Base-by-base conservation (phyloP, 495 filamentous ascomycete species). In the Baudoinia panamericana region DNA sequence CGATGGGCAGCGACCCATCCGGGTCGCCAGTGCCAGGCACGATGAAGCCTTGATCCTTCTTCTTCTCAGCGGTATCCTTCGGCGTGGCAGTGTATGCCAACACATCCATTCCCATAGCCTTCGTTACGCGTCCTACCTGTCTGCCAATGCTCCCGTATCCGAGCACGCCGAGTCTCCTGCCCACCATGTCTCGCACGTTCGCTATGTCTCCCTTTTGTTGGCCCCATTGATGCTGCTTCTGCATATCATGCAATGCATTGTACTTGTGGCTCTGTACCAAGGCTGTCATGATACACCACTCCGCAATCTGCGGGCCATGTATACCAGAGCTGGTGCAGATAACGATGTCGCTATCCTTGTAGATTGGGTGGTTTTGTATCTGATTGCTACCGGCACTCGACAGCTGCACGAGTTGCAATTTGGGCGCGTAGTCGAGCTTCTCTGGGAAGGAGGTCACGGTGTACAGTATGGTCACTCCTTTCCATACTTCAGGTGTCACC, bases 71-170 rank as follows among this genome's bases (percentile, higher is more conserved):
- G 1, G 72, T 73, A 2, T 58, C 38, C 17, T 71, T 67, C 0
- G 78, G 70, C 4, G 67, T 68, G 2, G 80, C 80, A 1, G 84
- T 92, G 63, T 82, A 86, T 8, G 84, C 85, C 45, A 85, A 67
- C 13, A 94, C 75, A 19, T 76, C 70, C 76, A 85, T 86, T 2
- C 85, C 85, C 46, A 90, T 56, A 4, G 80, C 79, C 3, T 70
- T 67, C 3, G 71, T 74, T 0, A 90, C 66, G 12, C 77, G 69
- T 16, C 71, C 84, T 36, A 75, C 70, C 42, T 88, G 83, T 16
- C 83, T 65, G 1, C 84, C 84, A 43, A 94, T 93, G 50, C 74
- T 76, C 19, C 86, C 83, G 57, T 92, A 92, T 4, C 85, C 85
- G 4, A 93, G 65, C 26, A 92, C 80, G 8, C 84, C 83, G 18